Evolutionary conservation across 768 basidiomycete genomes (phyloP).

Genomic region (Psilocybe subaeruginosa): DNA sequence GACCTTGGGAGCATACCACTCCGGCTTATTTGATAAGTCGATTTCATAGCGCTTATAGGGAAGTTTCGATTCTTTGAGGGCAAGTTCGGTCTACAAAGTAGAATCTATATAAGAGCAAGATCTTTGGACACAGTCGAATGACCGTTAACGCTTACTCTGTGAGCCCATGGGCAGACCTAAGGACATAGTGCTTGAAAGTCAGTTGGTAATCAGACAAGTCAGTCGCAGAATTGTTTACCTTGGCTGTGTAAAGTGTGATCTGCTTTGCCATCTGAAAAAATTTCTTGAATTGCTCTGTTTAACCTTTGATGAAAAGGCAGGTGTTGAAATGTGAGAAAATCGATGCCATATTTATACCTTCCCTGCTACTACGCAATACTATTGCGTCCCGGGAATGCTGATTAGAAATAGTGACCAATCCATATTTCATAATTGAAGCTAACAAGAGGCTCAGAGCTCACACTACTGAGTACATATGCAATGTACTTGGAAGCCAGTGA

Average conservation of each 20-base stretch:
- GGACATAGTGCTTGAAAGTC: constrained; percentile 3
- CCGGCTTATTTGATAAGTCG: constrained; percentile 66
- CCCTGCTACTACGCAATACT: no score
- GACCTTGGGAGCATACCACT: constrained; percentile 67
- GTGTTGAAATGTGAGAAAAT: no score
- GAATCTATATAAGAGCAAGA: not conserved
- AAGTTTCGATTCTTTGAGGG: constrained; percentile 57
- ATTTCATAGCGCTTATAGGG: constrained; percentile 56
- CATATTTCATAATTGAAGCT: no score
- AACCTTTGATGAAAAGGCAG: no score
- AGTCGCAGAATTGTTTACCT: constrained; percentile 30
- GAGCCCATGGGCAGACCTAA: constrained; percentile 63
- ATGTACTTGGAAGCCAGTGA: no score
- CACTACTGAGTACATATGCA: no score
- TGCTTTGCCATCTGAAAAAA: constrained; percentile 23
- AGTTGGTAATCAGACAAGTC: not conserved
- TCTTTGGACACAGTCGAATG: no score
- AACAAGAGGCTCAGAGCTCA: no score
- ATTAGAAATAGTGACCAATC: no score
- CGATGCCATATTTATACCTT: no score
- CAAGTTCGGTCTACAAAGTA: constrained; percentile 51
- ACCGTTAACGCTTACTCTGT: constrained; percentile 40
- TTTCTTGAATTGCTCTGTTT: no score
- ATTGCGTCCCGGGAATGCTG: no score
- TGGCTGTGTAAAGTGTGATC: constrained; percentile 35